phyloP scores from a whole-genome alignment of 192 early-diverging fungal genomes.

The Geosiphon pyriformis region DNA sequence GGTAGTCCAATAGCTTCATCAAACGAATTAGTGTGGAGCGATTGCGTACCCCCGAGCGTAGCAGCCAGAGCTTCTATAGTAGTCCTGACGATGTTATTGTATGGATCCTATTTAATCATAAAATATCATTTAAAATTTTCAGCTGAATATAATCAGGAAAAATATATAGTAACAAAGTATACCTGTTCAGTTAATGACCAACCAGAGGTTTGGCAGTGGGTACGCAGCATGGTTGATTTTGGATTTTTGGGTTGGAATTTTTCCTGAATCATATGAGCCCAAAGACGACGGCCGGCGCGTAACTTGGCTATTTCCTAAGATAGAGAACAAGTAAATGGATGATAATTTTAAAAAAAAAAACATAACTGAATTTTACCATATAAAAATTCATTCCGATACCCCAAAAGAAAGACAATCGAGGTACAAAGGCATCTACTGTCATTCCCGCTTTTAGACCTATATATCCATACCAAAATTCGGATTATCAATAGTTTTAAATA shows the following conservation, averaged over 20 bases:
- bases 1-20: constrained; percentile 88
- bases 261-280: constrained; percentile 74
- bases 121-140: too few relatives aligned
- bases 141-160: too few relatives aligned
- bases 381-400: constrained; percentile 93
- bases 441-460: constrained; percentile 71
- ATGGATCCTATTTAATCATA: constrained; percentile 65
- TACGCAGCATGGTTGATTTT: constrained; percentile 78
- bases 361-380: constrained; percentile 47
- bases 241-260: constrained; percentile 76
- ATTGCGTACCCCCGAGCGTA: constrained; percentile 87
- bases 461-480: constrained; percentile 20
- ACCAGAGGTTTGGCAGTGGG: constrained; percentile 88
- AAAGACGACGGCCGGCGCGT: constrained; percentile 80
- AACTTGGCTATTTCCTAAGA: constrained; percentile 79
- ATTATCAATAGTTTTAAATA: neutral
- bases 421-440: constrained; percentile 84
- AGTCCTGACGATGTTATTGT: constrained; percentile 86
- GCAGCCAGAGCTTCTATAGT: constrained; percentile 90
- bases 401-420: constrained; percentile 89
- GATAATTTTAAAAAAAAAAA: neutral
- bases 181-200: constrained; percentile 89
- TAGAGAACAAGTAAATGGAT: neutral
- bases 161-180: too few relatives aligned
- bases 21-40: constrained; percentile 87